Percentiles rank a stretch among this genome's conserved stretches.
Evolutionary conservation across 1,139 yeast genomes (phyloP).

Genomic region (Meyerozyma sp.): DNA sequence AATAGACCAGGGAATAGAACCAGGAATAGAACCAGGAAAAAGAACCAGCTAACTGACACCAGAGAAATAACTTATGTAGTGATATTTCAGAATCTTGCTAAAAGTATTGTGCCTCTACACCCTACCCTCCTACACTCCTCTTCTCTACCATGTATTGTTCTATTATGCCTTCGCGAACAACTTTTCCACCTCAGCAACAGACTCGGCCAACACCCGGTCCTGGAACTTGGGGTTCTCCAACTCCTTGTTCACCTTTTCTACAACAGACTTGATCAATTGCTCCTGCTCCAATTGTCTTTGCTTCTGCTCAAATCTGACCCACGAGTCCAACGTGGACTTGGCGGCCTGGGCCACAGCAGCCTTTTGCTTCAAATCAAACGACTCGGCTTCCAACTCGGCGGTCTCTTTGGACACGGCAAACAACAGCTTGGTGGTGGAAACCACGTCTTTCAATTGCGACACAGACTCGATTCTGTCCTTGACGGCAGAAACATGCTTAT

Average conservation of each 20-base stretch:
- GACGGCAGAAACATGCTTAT: slow-evolving; percentile 87
- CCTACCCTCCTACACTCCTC: background rate
- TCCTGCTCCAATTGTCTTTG: slow-evolving; percentile 96
- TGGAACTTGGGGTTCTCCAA: slow-evolving; percentile 87
- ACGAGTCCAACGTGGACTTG: slow-evolving; percentile 90
- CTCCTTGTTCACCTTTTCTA: slow-evolving; percentile 84
- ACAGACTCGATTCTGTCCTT: slow-evolving; percentile 88
- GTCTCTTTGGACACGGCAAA: slow-evolving; percentile 96
- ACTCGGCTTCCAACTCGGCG: slow-evolving; percentile 89
- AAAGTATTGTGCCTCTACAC: too few relatives aligned
- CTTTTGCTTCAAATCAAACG: slow-evolving; percentile 88
- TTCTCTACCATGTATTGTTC: background rate
- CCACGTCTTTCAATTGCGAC: slow-evolving; percentile 86
- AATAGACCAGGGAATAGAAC: too few relatives aligned
- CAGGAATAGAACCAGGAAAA: too few relatives aligned
- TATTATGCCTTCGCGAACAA: slow-evolving; percentile 51
- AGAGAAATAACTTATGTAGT: too few relatives aligned
- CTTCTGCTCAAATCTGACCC: slow-evolving; percentile 98
- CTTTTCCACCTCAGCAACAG: slow-evolving; percentile 88
- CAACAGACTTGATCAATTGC: slow-evolving; percentile 82
- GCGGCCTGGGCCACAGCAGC: slow-evolving; percentile 87
- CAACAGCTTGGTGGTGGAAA: slow-evolving; percentile 82
- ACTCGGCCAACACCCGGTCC: slow-evolving; percentile 84
- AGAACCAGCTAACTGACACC: too few relatives aligned
- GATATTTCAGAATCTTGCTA: too few relatives aligned